Base-by-base conservation (phyloP, 768 basidiomycete species). In the Steccherinum ochraceum region DNA sequence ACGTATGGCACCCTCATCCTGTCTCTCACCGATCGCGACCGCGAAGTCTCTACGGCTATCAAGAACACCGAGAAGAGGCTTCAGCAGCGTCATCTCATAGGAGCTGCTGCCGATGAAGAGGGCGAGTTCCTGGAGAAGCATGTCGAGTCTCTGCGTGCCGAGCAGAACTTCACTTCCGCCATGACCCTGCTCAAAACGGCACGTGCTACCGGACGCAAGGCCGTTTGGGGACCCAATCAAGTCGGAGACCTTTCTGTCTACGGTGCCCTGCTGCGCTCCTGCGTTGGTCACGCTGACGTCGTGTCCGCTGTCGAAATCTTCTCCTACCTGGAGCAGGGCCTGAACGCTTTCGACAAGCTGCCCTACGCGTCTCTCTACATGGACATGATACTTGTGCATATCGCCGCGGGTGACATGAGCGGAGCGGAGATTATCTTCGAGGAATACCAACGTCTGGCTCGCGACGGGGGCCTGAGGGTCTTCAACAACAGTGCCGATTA, bases 151-250 rank as follows among this genome's bases (percentile, higher is more conserved):
- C 74, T 90, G 20, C 68, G 69, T 19, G 58, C 71, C 24, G 92
- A 94, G 62, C 78, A 80, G 58, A 90, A 87, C 55, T 83, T 92
- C 53, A 61, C 70, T 0, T 76, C 81, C 0, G 90, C 90, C 0
- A 70, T 92, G 69, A 75, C 79, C 13, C 68, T 94, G 13, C 93
- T 93, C 65, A 75, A 85, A 21, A 74, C 80, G 0, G 74, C 82
- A 16, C 62, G 73, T 5, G 64, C 72, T 20, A 54, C 64, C 53
- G 61, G 13, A 66, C 67, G 5, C 55, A 61, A 3, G 61, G 81
- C 42, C 67, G 70, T 0, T 27, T 66, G 2, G 43, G 41, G 21
- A 10, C 10, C 21, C 41, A 18, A 5, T 10, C 10, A 11, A 7
- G 7, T 35, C 7, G 30, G 30, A 7, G 30, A 35, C 30, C 30